A percentile compares a stretch with the other conserved stretches of the same genome.
Evolutionary conservation across 345 rosid genomes (phyloP).

Genomic region (Bretschneidera sinensis): DNA sequence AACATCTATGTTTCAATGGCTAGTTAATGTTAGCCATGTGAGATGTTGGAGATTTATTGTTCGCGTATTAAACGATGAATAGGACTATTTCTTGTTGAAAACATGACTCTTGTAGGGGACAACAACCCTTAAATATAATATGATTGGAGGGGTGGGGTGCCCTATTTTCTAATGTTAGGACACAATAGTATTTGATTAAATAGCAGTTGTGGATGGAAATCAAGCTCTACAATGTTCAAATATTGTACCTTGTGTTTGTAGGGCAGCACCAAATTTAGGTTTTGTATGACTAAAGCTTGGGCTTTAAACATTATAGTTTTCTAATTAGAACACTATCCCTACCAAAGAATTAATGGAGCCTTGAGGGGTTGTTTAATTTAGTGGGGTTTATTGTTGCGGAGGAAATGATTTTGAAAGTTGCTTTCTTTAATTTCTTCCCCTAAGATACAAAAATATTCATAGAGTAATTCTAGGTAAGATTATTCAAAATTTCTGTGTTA

Average conservation of each 20-base stretch:
- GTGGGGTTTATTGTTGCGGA: slow-evolving; percentile 19
- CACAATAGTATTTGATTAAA: no score
- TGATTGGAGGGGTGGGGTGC: no score
- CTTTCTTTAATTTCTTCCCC: slow-evolving; percentile 35
- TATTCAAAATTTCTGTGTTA: no score
- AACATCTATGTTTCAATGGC: slow-evolving; percentile 26
- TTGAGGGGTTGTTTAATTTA: no score
- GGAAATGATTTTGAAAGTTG: slow-evolving; percentile 25
- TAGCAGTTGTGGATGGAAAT: slow-evolving; percentile 19
- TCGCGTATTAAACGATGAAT: slow-evolving; percentile 32
- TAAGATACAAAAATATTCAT: no score
- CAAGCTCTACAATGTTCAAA: slow-evolving; percentile 18
- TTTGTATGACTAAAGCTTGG: slow-evolving; percentile 11
- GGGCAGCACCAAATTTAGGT: slow-evolving; percentile 29
- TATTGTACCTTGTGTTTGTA: slow-evolving; percentile 21
- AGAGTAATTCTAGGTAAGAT: no score
- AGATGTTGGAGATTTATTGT: slow-evolving; percentile 30
- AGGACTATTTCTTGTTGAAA: slow-evolving; percentile 23
- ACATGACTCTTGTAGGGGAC: not conserved
- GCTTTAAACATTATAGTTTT: slow-evolving; percentile 26
- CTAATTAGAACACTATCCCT: slow-evolving; percentile 1
- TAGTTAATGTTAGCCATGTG: slow-evolving; percentile 43
- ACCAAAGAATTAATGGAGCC: slow-evolving; percentile 3
- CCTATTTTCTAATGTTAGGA: no score
- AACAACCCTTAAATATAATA: not conserved